Conservation (phyloP, 495 filamentous ascomycete genomes). For the Xanthoparmelia taractica region DNA sequence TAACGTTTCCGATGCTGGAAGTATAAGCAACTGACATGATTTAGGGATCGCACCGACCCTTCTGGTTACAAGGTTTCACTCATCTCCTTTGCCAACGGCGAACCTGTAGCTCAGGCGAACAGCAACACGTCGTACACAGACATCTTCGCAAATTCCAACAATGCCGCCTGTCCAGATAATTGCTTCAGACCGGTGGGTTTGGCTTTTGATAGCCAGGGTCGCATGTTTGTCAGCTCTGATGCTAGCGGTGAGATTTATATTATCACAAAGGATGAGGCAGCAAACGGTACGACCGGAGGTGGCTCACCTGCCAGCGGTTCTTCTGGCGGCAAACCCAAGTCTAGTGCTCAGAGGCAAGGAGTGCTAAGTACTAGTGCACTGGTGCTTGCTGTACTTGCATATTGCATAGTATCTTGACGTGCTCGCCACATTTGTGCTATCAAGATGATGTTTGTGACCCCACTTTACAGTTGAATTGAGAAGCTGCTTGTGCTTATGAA, state of each 20-base stretch:
- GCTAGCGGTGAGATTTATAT: slow-evolving; percentile 53
- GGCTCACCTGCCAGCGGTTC: slow-evolving; percentile 6
- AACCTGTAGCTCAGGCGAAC: slow-evolving; percentile 36
- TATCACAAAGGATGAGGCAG: slow-evolving; percentile 27
- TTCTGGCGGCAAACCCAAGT: slow-evolving; percentile 5
- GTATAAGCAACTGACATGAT: slow-evolving; percentile 3
- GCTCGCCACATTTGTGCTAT: neutral
- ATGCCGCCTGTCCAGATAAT: slow-evolving; percentile 35
- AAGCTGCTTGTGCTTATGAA: neutral
- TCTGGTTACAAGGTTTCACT: slow-evolving; percentile 49
- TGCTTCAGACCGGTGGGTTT: slow-evolving; percentile 54
- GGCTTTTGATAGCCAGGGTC: slow-evolving; percentile 39
- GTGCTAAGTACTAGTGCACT: slow-evolving; percentile 4
- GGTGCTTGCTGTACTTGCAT: slow-evolving; percentile 5
- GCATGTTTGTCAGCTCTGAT: slow-evolving; percentile 52
- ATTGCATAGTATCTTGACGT: neutral
- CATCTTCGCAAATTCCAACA: slow-evolving; percentile 44
- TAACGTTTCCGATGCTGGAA: neutral
- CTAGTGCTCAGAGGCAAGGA: slow-evolving; percentile 3
- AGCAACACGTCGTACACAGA: slow-evolving; percentile 39
- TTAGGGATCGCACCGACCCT: slow-evolving; percentile 41
- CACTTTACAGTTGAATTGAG: neutral
- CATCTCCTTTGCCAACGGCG: slow-evolving; percentile 36
- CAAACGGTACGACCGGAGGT: slow-evolving; percentile 8
- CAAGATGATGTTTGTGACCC: neutral